Conservation (phyloP, 2,329 filamentous ascomycete genomes). For the Ophiostoma tasmaniense region DNA sequence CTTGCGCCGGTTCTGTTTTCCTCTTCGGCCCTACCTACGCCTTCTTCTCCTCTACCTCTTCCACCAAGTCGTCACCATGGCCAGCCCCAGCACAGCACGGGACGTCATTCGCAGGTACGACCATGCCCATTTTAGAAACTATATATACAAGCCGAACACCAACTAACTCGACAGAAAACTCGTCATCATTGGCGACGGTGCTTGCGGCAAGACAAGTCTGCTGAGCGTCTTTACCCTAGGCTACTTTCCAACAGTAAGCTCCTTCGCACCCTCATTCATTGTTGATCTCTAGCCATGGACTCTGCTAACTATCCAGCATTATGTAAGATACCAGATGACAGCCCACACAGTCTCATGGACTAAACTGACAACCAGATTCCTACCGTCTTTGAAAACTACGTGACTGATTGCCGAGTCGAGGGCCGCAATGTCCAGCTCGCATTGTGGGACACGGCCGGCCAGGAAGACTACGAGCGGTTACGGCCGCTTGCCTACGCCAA, state of each 20-base stretch:
- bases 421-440: conserved; percentile 98
- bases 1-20: neutral
- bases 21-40: neutral
- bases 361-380: conserved; percentile 54
- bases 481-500: conserved; percentile 93
- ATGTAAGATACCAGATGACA: conserved; percentile 35
- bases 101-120: conserved; percentile 33
- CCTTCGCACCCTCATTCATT: neutral
- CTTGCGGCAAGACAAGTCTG: conserved; percentile 95
- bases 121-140: neutral
- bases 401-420: conserved; percentile 96
- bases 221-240: conserved; percentile 95
- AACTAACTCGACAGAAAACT: conserved; percentile 58
- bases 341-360: neutral
- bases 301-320: conserved; percentile 39
- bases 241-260: conserved; percentile 88
- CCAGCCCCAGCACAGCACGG: conserved; percentile 26
- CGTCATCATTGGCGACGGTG: conserved; percentile 93
- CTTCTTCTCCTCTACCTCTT: neutral
- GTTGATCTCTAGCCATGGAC: neutral
- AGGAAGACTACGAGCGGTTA: conserved; percentile 96
- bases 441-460: conserved; percentile 98
- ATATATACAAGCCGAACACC: neutral
- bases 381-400: conserved; percentile 98
- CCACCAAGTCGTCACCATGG: conserved; percentile 24